Conservation (phyloP, 2,329 filamentous ascomycete species). For the Microascus cirrosus region DNA sequence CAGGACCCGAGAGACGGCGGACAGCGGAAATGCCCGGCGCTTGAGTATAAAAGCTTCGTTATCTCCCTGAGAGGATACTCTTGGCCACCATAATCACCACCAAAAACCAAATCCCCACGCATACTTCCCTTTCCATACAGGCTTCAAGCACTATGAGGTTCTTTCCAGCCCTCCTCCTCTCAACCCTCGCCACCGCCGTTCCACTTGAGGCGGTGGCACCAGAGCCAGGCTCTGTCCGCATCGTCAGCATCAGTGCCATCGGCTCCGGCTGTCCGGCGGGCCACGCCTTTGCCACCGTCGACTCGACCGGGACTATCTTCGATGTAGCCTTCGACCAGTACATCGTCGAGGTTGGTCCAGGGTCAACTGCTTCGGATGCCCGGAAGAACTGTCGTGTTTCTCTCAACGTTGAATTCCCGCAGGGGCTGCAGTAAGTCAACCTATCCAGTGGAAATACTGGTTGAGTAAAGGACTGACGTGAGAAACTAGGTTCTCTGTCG, state of each 20-base stretch:
- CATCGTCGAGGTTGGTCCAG: slow-evolving; percentile 10
- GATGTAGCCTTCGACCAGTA: slow-evolving; percentile 13
- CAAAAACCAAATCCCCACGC: background rate
- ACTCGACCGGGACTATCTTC: slow-evolving; percentile 13
- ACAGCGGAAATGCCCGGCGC: background rate
- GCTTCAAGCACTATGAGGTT: slow-evolving; percentile 1
- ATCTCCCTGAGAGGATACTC: background rate
- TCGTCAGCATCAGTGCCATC: slow-evolving; percentile 13
- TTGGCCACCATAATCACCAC: background rate
- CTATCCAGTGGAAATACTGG: background rate
- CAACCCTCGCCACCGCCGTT: slow-evolving; percentile 1
- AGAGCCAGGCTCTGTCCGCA: slow-evolving; percentile 9
- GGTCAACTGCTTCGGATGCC: slow-evolving; percentile 9
- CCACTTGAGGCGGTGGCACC: slow-evolving; percentile 1
- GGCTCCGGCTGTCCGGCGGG: slow-evolving; percentile 13
- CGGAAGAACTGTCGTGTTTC: slow-evolving; percentile 17
- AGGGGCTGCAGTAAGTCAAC: slow-evolving; percentile 12
- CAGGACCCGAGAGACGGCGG: background rate
- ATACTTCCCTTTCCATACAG: background rate
- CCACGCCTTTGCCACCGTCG: slow-evolving; percentile 13
- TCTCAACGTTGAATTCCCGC: slow-evolving; percentile 14
- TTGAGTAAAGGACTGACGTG: background rate
- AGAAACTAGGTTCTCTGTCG: slow-evolving; percentile 11
- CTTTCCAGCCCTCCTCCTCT: background rate
- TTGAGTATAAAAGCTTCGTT: background rate